Conservation (phyloP, 164 flowering plant genomes). For the Vitis amurensis region DNA sequence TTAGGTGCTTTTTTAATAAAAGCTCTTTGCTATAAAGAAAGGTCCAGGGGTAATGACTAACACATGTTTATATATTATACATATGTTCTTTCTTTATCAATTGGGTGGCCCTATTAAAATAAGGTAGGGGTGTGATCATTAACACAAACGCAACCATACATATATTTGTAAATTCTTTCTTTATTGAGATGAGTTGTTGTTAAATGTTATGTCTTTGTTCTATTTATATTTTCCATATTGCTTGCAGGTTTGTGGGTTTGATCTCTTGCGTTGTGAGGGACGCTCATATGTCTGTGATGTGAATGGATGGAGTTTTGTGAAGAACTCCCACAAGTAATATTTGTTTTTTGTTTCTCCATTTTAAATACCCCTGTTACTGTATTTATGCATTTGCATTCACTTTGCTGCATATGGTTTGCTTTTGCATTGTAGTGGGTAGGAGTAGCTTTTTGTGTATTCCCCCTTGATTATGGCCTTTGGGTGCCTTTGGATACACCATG, state of each 20-base stretch:
- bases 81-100: too few relatives aligned
- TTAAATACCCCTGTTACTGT: neutral
- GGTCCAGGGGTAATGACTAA: too few relatives aligned
- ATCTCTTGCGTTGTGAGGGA: slow-evolving; percentile 94
- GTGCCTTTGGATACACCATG: too few relatives aligned
- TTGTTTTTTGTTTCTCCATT: slow-evolving; percentile 2
- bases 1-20: too few relatives aligned
- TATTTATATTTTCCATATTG: neutral
- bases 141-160: too few relatives aligned
- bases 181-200: neutral
- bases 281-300: slow-evolving; percentile 99
- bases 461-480: too few relatives aligned
- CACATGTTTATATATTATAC: too few relatives aligned
- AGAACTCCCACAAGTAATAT: slow-evolving; percentile 92
- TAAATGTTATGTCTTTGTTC: neutral
- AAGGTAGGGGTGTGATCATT: too few relatives aligned
- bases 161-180: neutral
- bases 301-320: slow-evolving; percentile 99
- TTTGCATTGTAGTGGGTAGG: too few relatives aligned
- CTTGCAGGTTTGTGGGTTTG: slow-evolving; percentile 97
- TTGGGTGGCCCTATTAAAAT: too few relatives aligned
- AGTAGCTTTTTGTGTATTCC: too few relatives aligned
- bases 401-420: neutral
- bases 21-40: too few relatives aligned
- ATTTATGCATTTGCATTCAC: neutral